Base-by-base conservation (phyloP, 2,329 filamentous ascomycete genomes). In the Fusarium subglutinans region DNA sequence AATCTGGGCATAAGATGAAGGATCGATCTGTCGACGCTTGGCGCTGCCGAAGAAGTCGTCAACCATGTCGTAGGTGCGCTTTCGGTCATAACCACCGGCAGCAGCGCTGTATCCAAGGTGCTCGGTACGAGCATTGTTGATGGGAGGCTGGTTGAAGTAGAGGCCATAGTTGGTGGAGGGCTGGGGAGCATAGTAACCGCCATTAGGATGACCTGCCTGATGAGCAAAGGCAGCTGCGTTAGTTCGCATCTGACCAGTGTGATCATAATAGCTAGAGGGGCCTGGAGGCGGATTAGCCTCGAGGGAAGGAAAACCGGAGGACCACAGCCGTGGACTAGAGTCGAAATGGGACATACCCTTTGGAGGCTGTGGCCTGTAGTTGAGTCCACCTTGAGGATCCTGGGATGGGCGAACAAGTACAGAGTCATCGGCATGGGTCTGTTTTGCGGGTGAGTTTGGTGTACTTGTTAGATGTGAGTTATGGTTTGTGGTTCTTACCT, bases 41-140 rank as follows among this genome's bases (percentile, higher is more conserved):
- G 95, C 91, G 81, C 94, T 94, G 76, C 93, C 94, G 76, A 98
- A 97, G 85, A 98, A 98, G 81, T 98, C 94, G 80, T 97, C 96
- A 68, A 98, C 86, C 66, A 94, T 93, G 79, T 98, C 95, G 76
- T 92, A 94, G n/a, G 91, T 90, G 71, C 95, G 94, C 85, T 96
- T 96, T 79, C 93, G 91, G 76, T 90, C 89, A 79, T 96, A 94
- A 79, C 92, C 85, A 40, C 81, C 78, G 45, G 84, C 81, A 57
- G 83, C 79, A 59, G 84, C 81, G 66, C 90, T 87, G 79, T 92
- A 92, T 72, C 88, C 88, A 70, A 93, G 86, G 80, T 93, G 92
- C 77, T 91, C 91, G 60, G 84, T 81, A 65, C 88, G 87, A n/a
- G 82, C 77, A 56, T 77, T 81, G 79, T 81, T 90, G 86, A 86